Percentiles rank a stretch among this genome's conserved stretches.
Conservation (phyloP, 2,329 filamentous ascomycete species). For the Pseudogymnoascus sp. region DNA sequence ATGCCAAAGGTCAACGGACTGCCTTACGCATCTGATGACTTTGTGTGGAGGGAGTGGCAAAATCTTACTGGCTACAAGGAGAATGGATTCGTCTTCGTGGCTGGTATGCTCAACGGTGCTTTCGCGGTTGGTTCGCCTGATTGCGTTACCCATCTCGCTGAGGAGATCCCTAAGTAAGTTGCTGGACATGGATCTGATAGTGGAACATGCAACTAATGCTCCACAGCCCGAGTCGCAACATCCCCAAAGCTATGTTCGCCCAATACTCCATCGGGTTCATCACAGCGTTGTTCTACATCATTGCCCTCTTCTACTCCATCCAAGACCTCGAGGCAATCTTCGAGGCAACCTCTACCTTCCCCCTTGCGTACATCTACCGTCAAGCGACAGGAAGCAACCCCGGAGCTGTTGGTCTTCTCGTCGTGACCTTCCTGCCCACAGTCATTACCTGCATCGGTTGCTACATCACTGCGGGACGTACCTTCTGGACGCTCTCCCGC, state of each 20-base stretch:
- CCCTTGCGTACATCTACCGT: slow-evolving; percentile 57
- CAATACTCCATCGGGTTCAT: slow-evolving; percentile 40
- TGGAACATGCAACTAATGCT: background rate
- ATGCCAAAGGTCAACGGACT: slow-evolving; percentile 40
- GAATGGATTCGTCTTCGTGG: slow-evolving; percentile 46
- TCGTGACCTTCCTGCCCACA: slow-evolving; percentile 44
- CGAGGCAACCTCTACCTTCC: slow-evolving; percentile 39
- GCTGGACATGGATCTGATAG: background rate
- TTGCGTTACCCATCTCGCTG: slow-evolving; percentile 52
- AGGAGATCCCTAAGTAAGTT: slow-evolving; percentile 44
- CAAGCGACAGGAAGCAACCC: slow-evolving; percentile 44
- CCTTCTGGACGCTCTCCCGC: slow-evolving; percentile 52
- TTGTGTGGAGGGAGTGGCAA: slow-evolving; percentile 36
- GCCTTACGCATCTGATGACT: slow-evolving; percentile 30
- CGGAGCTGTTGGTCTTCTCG: slow-evolving; percentile 42
- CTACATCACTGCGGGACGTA: slow-evolving; percentile 51
- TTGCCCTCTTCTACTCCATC: slow-evolving; percentile 49
- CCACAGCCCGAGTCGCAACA: slow-evolving; percentile 34
- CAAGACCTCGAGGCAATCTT: slow-evolving; percentile 44
- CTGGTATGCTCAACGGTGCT: slow-evolving; percentile 56
- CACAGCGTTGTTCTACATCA: slow-evolving; percentile 42
- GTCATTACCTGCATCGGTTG: slow-evolving; percentile 43
- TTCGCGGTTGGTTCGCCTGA: slow-evolving; percentile 59
- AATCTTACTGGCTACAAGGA: slow-evolving; percentile 35
- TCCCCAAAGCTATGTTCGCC: slow-evolving; percentile 43